Evolutionary conservation across 352 stramenopile species (phyloP).

Genomic region (Globisporangium radiosum): DNA sequence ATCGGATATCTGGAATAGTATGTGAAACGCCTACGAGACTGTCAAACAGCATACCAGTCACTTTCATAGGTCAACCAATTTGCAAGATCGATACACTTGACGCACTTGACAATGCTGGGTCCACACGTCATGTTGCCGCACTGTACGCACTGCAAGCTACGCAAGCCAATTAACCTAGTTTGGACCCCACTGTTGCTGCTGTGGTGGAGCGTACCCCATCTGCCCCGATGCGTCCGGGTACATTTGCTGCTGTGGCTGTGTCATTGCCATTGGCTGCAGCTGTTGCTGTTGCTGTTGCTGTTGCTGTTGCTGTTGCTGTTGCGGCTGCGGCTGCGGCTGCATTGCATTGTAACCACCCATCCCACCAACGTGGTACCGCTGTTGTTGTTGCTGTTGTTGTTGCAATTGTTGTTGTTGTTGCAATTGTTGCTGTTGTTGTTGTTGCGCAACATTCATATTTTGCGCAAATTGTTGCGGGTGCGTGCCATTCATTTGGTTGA

Average conservation of each 20-base stretch:
- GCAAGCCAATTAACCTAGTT: background rate
- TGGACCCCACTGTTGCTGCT: background rate
- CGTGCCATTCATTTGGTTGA: conserved; percentile 42
- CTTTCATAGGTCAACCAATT: too few species aligned
- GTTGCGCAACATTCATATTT: conserved; percentile 12
- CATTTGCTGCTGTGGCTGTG: conserved; percentile 19
- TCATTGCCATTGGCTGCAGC: conserved; percentile 11
- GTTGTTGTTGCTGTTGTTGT: conserved; percentile 9
- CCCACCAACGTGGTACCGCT: background rate
- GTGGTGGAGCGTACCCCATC: conserved; percentile 6
- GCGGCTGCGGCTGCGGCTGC: too few species aligned
- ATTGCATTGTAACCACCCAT: too few species aligned
- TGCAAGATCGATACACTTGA: too few species aligned
- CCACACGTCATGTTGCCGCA: too few species aligned
- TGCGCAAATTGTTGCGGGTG: conserved; percentile 22
- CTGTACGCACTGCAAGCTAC: too few species aligned
- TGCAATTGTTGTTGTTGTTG: conserved; percentile 6
- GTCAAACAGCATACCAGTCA: too few species aligned
- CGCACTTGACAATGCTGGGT: too few species aligned
- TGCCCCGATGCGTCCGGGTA: conserved; percentile 18
- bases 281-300: conserved; percentile 8
- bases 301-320: conserved; percentile 11
- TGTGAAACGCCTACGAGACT: too few species aligned
- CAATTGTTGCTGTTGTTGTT: conserved; percentile 20
- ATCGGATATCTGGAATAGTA: too few species aligned